Evolutionary conservation across 305 asterid genomes (phyloP).

Genomic region (Fraxinus albicans): DNA sequence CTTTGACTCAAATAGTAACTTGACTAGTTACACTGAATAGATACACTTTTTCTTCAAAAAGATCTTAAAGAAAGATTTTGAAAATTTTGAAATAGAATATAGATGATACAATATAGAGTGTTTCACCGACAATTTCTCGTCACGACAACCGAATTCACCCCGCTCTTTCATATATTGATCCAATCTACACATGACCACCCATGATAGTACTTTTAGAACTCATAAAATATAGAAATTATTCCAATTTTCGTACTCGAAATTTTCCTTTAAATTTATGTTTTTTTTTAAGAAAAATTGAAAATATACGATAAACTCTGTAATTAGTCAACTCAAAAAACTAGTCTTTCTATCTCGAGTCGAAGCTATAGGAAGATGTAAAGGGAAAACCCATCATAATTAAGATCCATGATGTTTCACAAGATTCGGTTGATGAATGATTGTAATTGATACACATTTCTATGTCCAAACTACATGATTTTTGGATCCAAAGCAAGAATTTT

Average conservation of each 20-base stretch:
- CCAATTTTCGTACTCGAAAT: neutral
- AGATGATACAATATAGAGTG: too few species aligned
- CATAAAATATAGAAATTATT: neutral
- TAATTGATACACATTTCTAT: neutral
- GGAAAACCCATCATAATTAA: neutral
- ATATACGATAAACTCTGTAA: neutral
- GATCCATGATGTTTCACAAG: slow-evolving; percentile 20
- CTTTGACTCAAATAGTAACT: too few species aligned
- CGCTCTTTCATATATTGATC: neutral
- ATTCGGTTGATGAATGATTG: slow-evolving; percentile 31
- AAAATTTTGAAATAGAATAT: too few species aligned
- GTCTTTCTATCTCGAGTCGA: neutral
- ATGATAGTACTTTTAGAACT: neutral
- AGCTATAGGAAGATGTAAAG: neutral
- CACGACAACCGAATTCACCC: neutral
- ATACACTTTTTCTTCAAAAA: too few species aligned
- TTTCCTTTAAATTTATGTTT: neutral
- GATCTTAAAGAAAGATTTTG: too few species aligned
- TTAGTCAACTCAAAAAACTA: neutral
- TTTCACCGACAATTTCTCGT: too few species aligned
- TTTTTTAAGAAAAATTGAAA: neutral
- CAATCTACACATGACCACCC: neutral
- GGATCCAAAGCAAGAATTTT: slow-evolving; percentile 28
- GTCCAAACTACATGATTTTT: slow-evolving; percentile 4
- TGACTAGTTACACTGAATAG: too few species aligned